phyloP scores from a whole-genome alignment of 495 filamentous ascomycete species.

The Glarea lozoyensis region DNA sequence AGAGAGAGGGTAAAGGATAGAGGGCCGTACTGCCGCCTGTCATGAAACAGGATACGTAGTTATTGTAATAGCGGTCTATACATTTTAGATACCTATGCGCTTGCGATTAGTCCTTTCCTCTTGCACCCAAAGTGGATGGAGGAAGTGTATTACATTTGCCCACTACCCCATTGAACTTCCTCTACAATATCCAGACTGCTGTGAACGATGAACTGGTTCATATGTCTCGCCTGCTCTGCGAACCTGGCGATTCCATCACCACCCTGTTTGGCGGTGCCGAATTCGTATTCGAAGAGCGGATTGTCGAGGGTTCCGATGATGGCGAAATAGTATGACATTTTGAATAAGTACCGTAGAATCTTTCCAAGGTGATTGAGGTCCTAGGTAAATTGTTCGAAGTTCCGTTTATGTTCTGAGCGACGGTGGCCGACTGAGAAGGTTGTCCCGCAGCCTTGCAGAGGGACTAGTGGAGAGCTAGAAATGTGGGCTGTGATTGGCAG shows the following conservation, averaged over 20 bases:
- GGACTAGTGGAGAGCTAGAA: constrained; percentile 1
- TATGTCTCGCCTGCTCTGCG: constrained; percentile 72
- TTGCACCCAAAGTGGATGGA: too few relatives aligned
- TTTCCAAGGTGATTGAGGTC: not conserved
- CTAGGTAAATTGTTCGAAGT: not conserved
- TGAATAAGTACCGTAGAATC: constrained; percentile 5
- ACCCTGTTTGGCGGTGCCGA: constrained; percentile 89
- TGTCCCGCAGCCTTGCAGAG: too few relatives aligned
- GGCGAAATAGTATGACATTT: constrained; percentile 95
- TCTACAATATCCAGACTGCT: constrained; percentile 87
- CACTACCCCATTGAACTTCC: constrained; percentile 83
- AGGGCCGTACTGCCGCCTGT: constrained; percentile 54
- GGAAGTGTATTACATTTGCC: constrained; percentile 51
- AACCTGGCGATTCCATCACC: constrained; percentile 88
- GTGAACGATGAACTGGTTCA: constrained; percentile 97
- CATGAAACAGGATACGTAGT: constrained; percentile 85
- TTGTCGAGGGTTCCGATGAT: constrained; percentile 91
- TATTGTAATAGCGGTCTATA: constrained; percentile 87
- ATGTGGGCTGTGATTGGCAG: constrained; percentile 16
- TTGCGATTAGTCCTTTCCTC: not conserved
- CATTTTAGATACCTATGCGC: constrained; percentile 84
- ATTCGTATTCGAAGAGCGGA: constrained; percentile 90
- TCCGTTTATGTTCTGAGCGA: too few relatives aligned
- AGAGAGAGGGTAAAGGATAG: not conserved
- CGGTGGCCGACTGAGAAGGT: too few relatives aligned